These are phyloP conservation scores for Epichloe typhina DNA, from an alignment of 2,329 filamentous ascomycete species.

Conservation along the genomic window DNA sequence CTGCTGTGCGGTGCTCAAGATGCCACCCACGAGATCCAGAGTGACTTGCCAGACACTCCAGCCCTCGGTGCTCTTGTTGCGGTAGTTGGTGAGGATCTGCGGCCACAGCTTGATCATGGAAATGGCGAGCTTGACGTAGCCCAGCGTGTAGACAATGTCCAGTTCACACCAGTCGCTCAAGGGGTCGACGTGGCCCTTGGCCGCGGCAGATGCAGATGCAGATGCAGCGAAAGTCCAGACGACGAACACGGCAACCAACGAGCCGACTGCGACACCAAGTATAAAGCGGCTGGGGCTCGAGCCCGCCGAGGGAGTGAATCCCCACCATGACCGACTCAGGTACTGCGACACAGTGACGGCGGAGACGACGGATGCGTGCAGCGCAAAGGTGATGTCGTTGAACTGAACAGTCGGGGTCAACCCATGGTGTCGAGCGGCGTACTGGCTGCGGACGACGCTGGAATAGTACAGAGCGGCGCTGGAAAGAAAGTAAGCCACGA, in stretches of 20 bases:
- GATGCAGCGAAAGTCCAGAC: slow-evolving; percentile 36
- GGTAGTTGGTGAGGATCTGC: slow-evolving; percentile 71
- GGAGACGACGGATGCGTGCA: slow-evolving; percentile 65
- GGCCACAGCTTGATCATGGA: slow-evolving; percentile 90
- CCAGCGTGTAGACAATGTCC: slow-evolving; percentile 54
- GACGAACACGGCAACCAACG: slow-evolving; percentile 43
- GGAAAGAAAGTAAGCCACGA: slow-evolving; percentile 62
- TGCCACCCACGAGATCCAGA: slow-evolving; percentile 68
- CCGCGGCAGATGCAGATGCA: slow-evolving; percentile 21
- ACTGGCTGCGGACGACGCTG: slow-evolving; percentile 62
- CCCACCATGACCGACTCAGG: slow-evolving; percentile 65
- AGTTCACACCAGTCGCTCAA: slow-evolving; percentile 44
- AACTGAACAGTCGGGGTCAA: slow-evolving; percentile 72
- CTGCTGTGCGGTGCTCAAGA: slow-evolving; percentile 71
- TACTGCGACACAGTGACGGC: slow-evolving; percentile 64
- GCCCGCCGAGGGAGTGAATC: slow-evolving; percentile 48
- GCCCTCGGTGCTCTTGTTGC: slow-evolving; percentile 70
- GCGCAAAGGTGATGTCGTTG: slow-evolving; percentile 83
- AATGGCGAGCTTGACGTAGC: slow-evolving; percentile 79
- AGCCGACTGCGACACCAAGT: slow-evolving; percentile 56
- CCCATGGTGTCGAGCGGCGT: slow-evolving; percentile 64
- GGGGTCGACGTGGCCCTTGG: slow-evolving; percentile 22
- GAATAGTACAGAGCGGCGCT: slow-evolving; percentile 69
- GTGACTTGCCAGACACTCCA: slow-evolving; percentile 82
- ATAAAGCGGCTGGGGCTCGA: slow-evolving; percentile 48